phyloP scores from a whole-genome alignment of 2,329 filamentous ascomycete genomes.

The Botrytis porri region DNA sequence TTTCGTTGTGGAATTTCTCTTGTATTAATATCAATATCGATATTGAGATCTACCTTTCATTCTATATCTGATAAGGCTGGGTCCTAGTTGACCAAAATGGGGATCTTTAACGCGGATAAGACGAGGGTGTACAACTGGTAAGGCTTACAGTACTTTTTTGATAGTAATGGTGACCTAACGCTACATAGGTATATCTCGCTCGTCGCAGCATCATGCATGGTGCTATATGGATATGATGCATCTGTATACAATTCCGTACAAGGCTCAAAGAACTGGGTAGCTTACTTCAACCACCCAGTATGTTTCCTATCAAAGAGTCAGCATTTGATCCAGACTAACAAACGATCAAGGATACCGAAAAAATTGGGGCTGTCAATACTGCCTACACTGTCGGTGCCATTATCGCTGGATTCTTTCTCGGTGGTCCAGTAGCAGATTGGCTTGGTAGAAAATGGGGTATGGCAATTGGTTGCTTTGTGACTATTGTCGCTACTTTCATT shows the following conservation, averaged over 20 bases:
- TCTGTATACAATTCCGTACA: constrained; percentile 72
- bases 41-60: neutral
- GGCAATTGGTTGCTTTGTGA: constrained; percentile 60
- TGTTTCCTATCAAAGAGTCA: neutral
- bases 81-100: neutral
- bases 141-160: neutral
- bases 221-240: constrained; percentile 72
- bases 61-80: neutral
- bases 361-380: constrained; percentile 60
- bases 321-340: neutral
- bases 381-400: constrained; percentile 70
- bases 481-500: constrained; percentile 66
- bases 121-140: constrained; percentile 19
- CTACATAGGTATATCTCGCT: constrained; percentile 61
- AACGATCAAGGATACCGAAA: constrained; percentile 35
- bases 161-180: neutral
- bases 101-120: neutral
- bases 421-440: constrained; percentile 58
- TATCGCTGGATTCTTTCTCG: constrained; percentile 64
- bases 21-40: neutral
- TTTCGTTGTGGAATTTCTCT: neutral
- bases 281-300: constrained; percentile 52
- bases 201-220: constrained; percentile 69
- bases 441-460: constrained; percentile 64
- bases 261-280: constrained; percentile 63